Evolutionary conservation across 768 basidiomycete species (phyloP).

Genomic region (Phylloporus scabripes): DNA sequence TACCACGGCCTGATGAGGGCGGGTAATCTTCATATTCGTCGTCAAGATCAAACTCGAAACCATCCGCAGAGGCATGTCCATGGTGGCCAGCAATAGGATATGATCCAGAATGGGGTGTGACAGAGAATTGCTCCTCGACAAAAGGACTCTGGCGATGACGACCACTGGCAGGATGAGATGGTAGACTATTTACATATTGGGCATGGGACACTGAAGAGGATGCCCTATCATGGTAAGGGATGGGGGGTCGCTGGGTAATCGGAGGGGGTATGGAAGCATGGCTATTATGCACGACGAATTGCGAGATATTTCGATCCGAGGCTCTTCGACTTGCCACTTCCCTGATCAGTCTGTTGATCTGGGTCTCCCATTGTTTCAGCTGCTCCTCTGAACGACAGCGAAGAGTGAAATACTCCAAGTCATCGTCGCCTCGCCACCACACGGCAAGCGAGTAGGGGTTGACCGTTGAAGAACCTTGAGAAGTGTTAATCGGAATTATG

Average conservation of each 20-base stretch:
- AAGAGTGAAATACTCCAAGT: conserved; percentile 89
- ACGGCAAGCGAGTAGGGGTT: conserved; percentile 78
- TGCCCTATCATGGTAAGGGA: conserved; percentile 34
- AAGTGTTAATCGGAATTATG: not conserved
- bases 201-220: conserved; percentile 32
- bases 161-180: conserved; percentile 31
- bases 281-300: conserved; percentile 39
- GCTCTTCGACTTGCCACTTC: conserved; percentile 66
- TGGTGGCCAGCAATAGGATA: conserved; percentile 19
- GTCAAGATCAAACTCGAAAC: conserved; percentile 68
- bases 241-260: conserved; percentile 30
- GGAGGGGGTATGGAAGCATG: conserved; percentile 39
- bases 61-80: conserved; percentile 53
- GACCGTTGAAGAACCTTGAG: conserved; percentile 42
- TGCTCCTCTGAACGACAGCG: conserved; percentile 92
- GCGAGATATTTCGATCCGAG: conserved; percentile 57
- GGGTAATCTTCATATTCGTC: conserved; percentile 76
- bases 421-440: conserved; percentile 93
- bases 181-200: conserved; percentile 28
- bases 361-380: conserved; percentile 85
- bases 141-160: conserved; percentile 35
- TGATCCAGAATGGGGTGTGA: conserved; percentile 28
- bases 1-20: conserved; percentile 63
- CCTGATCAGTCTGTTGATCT: conserved; percentile 83
- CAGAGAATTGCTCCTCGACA: conserved; percentile 35